Evolutionary conservation across 1,139 yeast genomes (phyloP).

Genomic region (Suhomyces yuchorum): DNA sequence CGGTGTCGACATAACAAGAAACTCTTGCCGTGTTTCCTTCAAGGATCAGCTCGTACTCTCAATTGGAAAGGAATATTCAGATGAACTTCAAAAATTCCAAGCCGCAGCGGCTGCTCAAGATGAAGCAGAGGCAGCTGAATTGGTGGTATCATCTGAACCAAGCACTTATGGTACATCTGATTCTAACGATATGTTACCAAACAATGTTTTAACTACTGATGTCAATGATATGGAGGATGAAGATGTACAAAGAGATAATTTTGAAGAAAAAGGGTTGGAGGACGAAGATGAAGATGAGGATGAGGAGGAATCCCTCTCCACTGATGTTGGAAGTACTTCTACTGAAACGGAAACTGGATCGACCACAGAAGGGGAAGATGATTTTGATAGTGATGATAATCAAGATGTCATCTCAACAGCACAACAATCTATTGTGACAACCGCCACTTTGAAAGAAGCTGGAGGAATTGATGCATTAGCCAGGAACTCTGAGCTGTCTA

Average conservation of each 20-base stretch:
- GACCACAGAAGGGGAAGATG: slow-evolving; percentile 25
- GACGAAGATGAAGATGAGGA: slow-evolving; percentile 38
- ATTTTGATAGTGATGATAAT: slow-evolving; percentile 27
- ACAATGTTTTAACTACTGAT: slow-evolving; percentile 45
- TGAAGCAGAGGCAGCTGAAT: slow-evolving; percentile 15
- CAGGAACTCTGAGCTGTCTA: slow-evolving; percentile 20
- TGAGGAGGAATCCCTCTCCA: slow-evolving; percentile 18
- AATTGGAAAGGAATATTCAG: slow-evolving; percentile 48
- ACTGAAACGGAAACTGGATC: slow-evolving; percentile 14
- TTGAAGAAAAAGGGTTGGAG: slow-evolving; percentile 40
- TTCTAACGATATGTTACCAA: slow-evolving; percentile 4
- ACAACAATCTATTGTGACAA: slow-evolving; percentile 18
- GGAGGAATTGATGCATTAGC: slow-evolving; percentile 7
- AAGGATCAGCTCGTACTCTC: slow-evolving; percentile 58
- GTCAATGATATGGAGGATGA: slow-evolving; percentile 50
- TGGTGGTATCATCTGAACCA: slow-evolving; percentile 7
- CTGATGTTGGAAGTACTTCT: slow-evolving; percentile 21
- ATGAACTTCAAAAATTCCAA: slow-evolving; percentile 41
- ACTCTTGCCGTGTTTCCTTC: slow-evolving; percentile 71
- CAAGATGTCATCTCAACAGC: slow-evolving; percentile 21
- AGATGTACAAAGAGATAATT: slow-evolving; percentile 43
- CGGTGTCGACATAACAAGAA: slow-evolving; percentile 72
- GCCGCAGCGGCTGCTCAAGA: slow-evolving; percentile 26
- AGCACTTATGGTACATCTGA: slow-evolving; percentile 4
- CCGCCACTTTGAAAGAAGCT: slow-evolving; percentile 19